phyloP scores from a whole-genome alignment of 2,329 filamentous ascomycete genomes.

The Rhynchosporium graminicola region DNA sequence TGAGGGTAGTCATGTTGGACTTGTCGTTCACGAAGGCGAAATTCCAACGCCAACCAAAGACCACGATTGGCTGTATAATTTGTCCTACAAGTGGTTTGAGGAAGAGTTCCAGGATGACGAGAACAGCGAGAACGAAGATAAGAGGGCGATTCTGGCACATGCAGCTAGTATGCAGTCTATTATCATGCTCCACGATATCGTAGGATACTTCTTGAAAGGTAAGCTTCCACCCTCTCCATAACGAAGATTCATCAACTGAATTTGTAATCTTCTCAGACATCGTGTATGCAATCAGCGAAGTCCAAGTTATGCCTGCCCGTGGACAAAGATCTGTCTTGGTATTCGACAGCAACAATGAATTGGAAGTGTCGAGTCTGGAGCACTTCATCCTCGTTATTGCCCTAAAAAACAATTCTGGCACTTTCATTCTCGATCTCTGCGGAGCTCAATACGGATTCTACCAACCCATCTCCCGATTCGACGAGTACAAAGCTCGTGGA shows the following conservation, averaged over 20 bases:
- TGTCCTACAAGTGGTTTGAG: background rate
- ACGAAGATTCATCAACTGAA: background rate
- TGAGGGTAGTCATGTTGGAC: background rate
- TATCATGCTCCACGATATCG: background rate
- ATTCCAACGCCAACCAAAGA: background rate
- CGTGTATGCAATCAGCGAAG: background rate
- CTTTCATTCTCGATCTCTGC: conserved; percentile 4
- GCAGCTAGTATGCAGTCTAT: background rate
- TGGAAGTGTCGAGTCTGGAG: background rate
- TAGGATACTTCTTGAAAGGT: conserved; percentile 6
- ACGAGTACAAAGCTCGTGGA: background rate
- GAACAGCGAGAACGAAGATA: conserved; percentile 1
- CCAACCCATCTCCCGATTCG: background rate
- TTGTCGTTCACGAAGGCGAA: background rate
- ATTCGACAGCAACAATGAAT: background rate
- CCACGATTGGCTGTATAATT: background rate
- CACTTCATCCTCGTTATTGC: conserved; percentile 2
- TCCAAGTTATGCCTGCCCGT: background rate
- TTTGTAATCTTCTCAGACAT: background rate
- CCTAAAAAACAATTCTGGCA: background rate
- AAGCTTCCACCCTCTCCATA: background rate
- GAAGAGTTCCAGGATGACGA: background rate
- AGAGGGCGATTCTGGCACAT: background rate
- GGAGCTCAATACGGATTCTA: conserved; percentile 11
- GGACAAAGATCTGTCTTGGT: background rate